phyloP scores from a whole-genome alignment of 2,329 filamentous ascomycete genomes.

The Claviceps lovelessii region DNA sequence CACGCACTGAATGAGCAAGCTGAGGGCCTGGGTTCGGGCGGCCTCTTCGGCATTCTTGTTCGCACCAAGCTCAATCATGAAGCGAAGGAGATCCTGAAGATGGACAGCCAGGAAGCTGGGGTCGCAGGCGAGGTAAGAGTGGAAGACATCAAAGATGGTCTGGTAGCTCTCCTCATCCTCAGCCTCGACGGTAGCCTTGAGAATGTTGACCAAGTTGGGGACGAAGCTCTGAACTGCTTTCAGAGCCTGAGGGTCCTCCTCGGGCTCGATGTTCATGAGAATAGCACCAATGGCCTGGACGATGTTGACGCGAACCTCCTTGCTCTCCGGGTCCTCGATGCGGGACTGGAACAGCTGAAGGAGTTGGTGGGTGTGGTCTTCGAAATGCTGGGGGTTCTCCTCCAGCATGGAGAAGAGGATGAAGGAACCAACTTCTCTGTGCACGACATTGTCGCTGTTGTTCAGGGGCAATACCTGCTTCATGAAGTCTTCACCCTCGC shows the following conservation, averaged over 20 bases:
- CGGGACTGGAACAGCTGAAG: slow-evolving; percentile 75
- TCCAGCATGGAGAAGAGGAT: slow-evolving; percentile 88
- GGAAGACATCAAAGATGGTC: slow-evolving; percentile 91
- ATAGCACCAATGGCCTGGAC: slow-evolving; percentile 80
- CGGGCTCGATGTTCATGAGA: slow-evolving; percentile 73
- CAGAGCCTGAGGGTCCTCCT: slow-evolving; percentile 64
- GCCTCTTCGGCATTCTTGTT: slow-evolving; percentile 72
- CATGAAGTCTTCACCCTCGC: slow-evolving; percentile 73
- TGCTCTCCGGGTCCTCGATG: slow-evolving; percentile 78
- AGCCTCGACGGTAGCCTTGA: slow-evolving; percentile 69
- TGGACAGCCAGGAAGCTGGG: slow-evolving; percentile 69
- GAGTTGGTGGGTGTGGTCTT: slow-evolving; percentile 64
- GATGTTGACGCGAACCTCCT: slow-evolving; percentile 88
- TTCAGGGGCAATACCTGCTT: slow-evolving; percentile 66
- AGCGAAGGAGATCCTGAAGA: slow-evolving; percentile 78
- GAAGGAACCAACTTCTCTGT: slow-evolving; percentile 84
- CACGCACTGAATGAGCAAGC: slow-evolving; percentile 85
- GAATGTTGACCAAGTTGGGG: slow-evolving; percentile 75
- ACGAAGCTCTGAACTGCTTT: slow-evolving; percentile 66
- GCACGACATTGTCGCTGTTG: slow-evolving; percentile 56
- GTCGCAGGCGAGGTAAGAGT: slow-evolving; percentile 84
- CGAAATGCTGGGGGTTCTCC: slow-evolving; percentile 70
- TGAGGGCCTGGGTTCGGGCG: slow-evolving; percentile 74
- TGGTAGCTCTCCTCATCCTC: slow-evolving; percentile 78
- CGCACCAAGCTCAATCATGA: slow-evolving; percentile 79